Evolutionary conservation across 1,284 basidiomycete genomes (phyloP).

Genomic region (Sporisorium sorghi): DNA sequence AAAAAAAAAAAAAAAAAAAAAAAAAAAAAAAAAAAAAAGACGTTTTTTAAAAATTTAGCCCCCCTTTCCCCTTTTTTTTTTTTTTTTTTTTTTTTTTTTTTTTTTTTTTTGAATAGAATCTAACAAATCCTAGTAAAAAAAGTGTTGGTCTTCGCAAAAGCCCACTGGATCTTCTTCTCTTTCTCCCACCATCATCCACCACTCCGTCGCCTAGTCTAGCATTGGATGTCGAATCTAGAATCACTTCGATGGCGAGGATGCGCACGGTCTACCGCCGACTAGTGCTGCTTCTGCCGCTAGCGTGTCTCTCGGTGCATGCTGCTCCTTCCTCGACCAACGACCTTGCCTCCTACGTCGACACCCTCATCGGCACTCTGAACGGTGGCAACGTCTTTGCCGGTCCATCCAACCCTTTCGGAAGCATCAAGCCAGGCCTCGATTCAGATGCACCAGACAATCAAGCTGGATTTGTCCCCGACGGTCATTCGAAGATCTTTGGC

Average conservation of each 20-base stretch:
- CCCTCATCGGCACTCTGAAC: conserved; percentile 38
- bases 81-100: too few species aligned
- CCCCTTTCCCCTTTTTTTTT: too few species aligned
- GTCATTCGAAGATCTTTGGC: conserved; percentile 23
- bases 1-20: too few species aligned
- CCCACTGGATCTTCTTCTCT: too few species aligned
- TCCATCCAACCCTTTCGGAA: conserved; percentile 37
- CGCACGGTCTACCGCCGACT: background rate
- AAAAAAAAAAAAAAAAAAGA: too few species aligned
- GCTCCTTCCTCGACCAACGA: conserved; percentile 10
- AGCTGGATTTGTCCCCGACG: conserved; percentile 43
- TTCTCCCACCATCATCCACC: background rate
- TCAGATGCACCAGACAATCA: conserved; percentile 27
- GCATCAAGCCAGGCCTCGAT: conserved; percentile 43
- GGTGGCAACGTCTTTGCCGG: conserved; percentile 48
- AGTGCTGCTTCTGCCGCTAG: background rate
- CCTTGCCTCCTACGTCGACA: conserved; percentile 28
- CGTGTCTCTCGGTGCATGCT: background rate
- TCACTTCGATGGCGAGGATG: background rate
- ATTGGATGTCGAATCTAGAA: too few species aligned
- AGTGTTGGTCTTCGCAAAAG: too few species aligned
- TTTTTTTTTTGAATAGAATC: too few species aligned
- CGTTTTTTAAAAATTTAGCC: too few species aligned
- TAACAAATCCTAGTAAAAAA: too few species aligned
- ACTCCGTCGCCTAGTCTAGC: too few species aligned